Evolutionary conservation across 176 grass and related monocot genomes (phyloP), one percentile per base, ranked within the genome.

Genomic region (Pharus latifolius): DNA sequence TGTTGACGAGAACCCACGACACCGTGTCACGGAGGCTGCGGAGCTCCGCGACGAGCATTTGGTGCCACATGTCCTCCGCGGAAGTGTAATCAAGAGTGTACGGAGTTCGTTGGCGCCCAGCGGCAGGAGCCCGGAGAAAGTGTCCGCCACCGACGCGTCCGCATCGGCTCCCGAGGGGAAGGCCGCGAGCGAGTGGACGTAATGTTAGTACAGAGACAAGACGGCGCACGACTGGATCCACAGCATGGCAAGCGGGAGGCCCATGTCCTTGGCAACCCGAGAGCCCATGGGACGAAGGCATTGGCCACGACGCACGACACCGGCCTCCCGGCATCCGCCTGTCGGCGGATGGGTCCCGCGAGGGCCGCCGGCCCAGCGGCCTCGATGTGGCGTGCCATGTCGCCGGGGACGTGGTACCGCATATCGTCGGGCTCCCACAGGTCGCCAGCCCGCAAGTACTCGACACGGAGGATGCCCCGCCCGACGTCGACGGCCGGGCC

Each of bases 201-300:
- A 51, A 45, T 83, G 57, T 82, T 86, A 83, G 59, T 86, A 62
- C 17, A 81, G 18, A 0, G 79, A 75, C 16, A 91, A 72, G 35
- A 91, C 65, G 15, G 79, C 75, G 70, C 58, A 75, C 1, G 88
- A 91, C 79, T 91, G 79, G 0, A 75, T 77, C 83, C 78, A 91
- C n/a, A 91, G 75, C 59, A 91, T 34, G 56, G 34, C 79, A 42
- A 49, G 1, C 0, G 82, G 82, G 74, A 90, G 16, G 26, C 78
- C 74, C 41, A 65, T 15, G 3, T 37, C 74, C 0, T 19, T 4
- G 6, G 87, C 78, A 7, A 65, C 63, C n/a, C 70, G 63, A 58
- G 19, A 12, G 50, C 82, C 82, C 87, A 90, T 2, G 82, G 69
- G 0, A 64, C 24, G 74, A 85, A 90, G 17, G 87, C 77, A 63